Conservation (phyloP, 23 red algal genomes). For the Gracilaria domingensis region DNA sequence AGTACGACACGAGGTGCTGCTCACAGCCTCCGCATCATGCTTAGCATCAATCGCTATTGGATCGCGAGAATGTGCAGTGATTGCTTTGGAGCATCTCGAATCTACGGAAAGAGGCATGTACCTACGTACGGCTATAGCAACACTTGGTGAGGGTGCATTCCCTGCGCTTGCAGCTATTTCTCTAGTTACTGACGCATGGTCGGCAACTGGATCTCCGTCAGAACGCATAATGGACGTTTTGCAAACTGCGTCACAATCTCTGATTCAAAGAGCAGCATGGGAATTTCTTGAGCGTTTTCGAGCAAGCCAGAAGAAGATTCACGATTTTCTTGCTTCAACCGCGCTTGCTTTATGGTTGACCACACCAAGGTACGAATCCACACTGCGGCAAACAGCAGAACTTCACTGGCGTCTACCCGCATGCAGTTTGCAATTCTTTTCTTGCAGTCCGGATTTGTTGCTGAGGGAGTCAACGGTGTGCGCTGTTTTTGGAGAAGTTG, state of each 20-base stretch:
- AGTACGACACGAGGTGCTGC: slow-evolving; percentile 42
- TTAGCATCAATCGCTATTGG: slow-evolving; percentile 58
- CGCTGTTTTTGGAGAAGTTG: slow-evolving; percentile 41
- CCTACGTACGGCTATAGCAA: slow-evolving; percentile 39
- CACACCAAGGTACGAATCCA: slow-evolving; percentile 13
- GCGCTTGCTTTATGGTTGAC: slow-evolving; percentile 61
- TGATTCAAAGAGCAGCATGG: slow-evolving; percentile 20
- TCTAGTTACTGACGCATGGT: slow-evolving; percentile 44
- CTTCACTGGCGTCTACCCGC: slow-evolving; percentile 66
- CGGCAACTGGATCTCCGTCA: slow-evolving; percentile 20
- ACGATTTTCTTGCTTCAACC: slow-evolving; percentile 42
- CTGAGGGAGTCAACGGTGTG: slow-evolving; percentile 48
- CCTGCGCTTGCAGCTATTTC: slow-evolving; percentile 61
- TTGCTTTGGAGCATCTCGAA: slow-evolving; percentile 51
- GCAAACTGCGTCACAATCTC: slow-evolving; percentile 24
- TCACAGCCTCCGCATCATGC: slow-evolving; percentile 59
- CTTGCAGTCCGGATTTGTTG: slow-evolving; percentile 26
- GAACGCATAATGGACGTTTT: slow-evolving; percentile 38
- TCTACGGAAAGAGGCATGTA: slow-evolving; percentile 30
- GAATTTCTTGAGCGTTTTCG: slow-evolving; percentile 50
- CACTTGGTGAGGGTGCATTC: slow-evolving; percentile 48
- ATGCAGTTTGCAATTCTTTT: slow-evolving; percentile 61
- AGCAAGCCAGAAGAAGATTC: slow-evolving; percentile 33
- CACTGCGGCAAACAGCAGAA: slow-evolving; percentile 17
- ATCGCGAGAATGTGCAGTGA: slow-evolving; percentile 19